Conservation (phyloP, 805 yeast species). For the Candida ovalis region DNA sequence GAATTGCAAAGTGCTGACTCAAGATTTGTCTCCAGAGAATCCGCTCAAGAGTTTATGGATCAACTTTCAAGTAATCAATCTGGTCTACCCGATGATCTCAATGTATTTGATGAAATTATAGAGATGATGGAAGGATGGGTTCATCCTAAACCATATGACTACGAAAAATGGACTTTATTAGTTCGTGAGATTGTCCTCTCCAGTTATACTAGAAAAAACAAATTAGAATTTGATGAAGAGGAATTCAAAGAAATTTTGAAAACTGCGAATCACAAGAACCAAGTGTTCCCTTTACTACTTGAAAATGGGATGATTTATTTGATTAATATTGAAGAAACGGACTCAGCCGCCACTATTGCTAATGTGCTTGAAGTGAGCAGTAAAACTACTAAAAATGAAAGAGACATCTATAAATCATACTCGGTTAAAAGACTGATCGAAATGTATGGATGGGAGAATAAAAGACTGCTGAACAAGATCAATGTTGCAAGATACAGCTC, state of each 20-base stretch:
- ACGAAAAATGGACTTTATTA: conserved; percentile 20
- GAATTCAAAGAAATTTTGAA: conserved; percentile 24
- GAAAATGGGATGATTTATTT: conserved; percentile 29
- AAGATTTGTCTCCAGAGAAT: conserved; percentile 11
- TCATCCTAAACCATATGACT: conserved; percentile 17
- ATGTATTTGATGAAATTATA: conserved; percentile 27
- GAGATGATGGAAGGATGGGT: conserved; percentile 29
- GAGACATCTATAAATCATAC: conserved; percentile 25
- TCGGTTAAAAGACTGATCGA: conserved; percentile 29
- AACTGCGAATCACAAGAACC: conserved; percentile 25
- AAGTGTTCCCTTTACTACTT: conserved; percentile 30
- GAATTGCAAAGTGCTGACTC: neutral
- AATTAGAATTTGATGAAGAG: conserved; percentile 29
- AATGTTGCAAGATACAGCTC: conserved; percentile 20
- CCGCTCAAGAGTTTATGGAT: conserved; percentile 18
- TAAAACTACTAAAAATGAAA: conserved; percentile 20
- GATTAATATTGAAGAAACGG: conserved; percentile 23
- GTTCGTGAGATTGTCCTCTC: conserved; percentile 27
- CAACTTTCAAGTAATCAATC: conserved; percentile 14
- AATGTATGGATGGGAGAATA: conserved; percentile 29
- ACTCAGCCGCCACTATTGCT: conserved; percentile 13
- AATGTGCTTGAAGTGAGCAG: conserved; percentile 27
- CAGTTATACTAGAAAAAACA: conserved; percentile 23
- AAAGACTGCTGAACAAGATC: conserved; percentile 22
- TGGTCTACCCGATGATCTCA: conserved; percentile 22